Percentiles rank a stretch among this genome's conserved stretches.
phyloP scores from a whole-genome alignment of 495 filamentous ascomycete genomes.

The Tuber borchii region DNA sequence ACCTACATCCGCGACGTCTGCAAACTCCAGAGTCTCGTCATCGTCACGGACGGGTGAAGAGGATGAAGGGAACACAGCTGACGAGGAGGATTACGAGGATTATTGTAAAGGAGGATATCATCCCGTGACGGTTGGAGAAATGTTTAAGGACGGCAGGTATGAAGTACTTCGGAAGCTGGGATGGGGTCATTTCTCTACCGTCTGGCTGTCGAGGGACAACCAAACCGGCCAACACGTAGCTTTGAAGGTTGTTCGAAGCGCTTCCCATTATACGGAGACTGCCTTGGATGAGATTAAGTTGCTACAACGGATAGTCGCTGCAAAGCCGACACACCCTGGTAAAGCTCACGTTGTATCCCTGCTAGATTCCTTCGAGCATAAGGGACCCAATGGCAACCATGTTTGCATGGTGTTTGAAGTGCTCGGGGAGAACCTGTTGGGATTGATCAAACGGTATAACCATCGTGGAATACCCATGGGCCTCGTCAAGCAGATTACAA shows the following conservation, averaged over 20 bases:
- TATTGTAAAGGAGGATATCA: slow-evolving; percentile 99
- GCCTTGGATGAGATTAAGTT: slow-evolving; percentile 99
- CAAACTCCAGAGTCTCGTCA: slow-evolving; percentile 39
- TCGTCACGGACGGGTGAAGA: slow-evolving; percentile 57
- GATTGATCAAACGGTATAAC: slow-evolving; percentile 97
- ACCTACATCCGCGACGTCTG: slow-evolving; percentile 34
- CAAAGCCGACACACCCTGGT: slow-evolving; percentile 87
- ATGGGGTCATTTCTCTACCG: slow-evolving; percentile 98
- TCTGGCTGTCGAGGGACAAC: slow-evolving; percentile 93
- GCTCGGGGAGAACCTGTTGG: slow-evolving; percentile 87
- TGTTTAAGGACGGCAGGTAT: slow-evolving; percentile 96
- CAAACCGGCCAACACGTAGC: slow-evolving; percentile 89
- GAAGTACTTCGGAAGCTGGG: slow-evolving; percentile 93
- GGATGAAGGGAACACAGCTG: slow-evolving; percentile 83
- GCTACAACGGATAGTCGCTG: slow-evolving; percentile 89
- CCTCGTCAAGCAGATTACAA: slow-evolving; percentile 96
- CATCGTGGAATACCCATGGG: slow-evolving; percentile 94
- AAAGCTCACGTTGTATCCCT: slow-evolving; percentile 91
- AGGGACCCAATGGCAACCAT: slow-evolving; percentile 90
- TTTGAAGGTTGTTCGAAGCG: slow-evolving; percentile 93
- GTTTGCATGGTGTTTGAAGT: slow-evolving; percentile 99
- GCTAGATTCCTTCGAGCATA: slow-evolving; percentile 94
- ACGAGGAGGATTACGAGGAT: slow-evolving; percentile 97
- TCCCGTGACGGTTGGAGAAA: slow-evolving; percentile 84
- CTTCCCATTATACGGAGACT: slow-evolving; percentile 97